A percentile compares a stretch with the other conserved stretches of the same genome.
These are phyloP conservation scores for Cladobotryum mycophilum DNA, from an alignment of 2,329 filamentous ascomycete genomes.

Conservation along the genomic window DNA sequence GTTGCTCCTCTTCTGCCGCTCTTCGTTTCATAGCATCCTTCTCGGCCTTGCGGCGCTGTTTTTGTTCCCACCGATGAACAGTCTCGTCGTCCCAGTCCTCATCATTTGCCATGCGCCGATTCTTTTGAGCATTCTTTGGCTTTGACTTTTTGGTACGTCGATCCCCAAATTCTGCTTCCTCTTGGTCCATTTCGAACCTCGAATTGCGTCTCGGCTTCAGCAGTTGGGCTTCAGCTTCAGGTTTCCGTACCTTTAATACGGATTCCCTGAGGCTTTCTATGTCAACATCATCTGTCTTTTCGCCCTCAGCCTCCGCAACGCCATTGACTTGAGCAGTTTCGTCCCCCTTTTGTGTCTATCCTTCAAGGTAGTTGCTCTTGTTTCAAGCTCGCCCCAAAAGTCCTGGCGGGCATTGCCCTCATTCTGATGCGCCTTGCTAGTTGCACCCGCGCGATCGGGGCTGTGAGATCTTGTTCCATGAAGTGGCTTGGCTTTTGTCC, in stretches of 20 bases:
- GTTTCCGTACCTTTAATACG: background rate
- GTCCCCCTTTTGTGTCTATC: slow-evolving; percentile 3
- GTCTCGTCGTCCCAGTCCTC: slow-evolving; percentile 36
- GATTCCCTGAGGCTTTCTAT: background rate
- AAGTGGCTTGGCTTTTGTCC: background rate
- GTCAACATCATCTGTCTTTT: background rate
- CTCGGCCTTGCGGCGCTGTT: slow-evolving; percentile 36
- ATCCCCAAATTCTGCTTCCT: slow-evolving; percentile 12
- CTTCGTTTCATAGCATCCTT: slow-evolving; percentile 34
- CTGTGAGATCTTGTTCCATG: slow-evolving; percentile 5
- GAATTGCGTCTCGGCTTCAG: slow-evolving; percentile 22
- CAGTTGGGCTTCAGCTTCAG: slow-evolving; percentile 7
- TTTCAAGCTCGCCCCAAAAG: slow-evolving; percentile 22
- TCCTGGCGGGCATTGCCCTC: slow-evolving; percentile 9
- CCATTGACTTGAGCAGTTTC: background rate
- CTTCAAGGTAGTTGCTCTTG: slow-evolving; percentile 14
- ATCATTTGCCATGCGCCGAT: slow-evolving; percentile 17
- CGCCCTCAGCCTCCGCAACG: background rate
- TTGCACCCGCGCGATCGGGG: background rate
- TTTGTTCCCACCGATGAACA: slow-evolving; percentile 30
- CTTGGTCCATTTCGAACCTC: slow-evolving; percentile 23
- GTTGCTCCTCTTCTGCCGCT: slow-evolving; percentile 35
- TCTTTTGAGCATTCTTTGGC: slow-evolving; percentile 15
- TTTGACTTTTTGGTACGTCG: slow-evolving; percentile 21
- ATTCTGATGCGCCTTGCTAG: background rate